Evolutionary conservation across 306 rosid genomes (phyloP), one percentile per base, ranked within the genome.

Genomic region (Begonia masoniana): DNA sequence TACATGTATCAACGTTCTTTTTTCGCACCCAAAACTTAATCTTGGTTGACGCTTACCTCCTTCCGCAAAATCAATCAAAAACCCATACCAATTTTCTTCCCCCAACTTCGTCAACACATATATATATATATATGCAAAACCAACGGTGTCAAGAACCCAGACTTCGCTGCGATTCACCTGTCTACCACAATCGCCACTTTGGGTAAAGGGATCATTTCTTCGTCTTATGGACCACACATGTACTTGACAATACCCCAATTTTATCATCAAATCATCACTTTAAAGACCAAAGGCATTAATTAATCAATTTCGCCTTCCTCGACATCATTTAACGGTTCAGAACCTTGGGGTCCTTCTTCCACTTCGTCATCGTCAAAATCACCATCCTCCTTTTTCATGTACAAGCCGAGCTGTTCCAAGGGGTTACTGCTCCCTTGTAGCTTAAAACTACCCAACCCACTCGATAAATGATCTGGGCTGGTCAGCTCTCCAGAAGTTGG

Each of bases 261-360:
- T 31, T 31, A 31, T 31, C 39, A 31, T 21, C 19, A 17, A 17
- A 17, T 17, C 19, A 2, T 31, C 39, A 0, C 39, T 31, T 31
- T 0, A 5, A 7, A 4, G 39, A 5, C 9, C 5, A 31, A 31
- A 31, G 2, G 39, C 39, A 31, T 69, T 69, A 79, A 31, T 69
- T 69, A 79, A 66, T 79, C 92, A 7, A 88, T 77, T 68, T 84
- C 93, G 24, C 93, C 93, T 67, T 88, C 96, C 72, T 81, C 97
- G 12, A 67, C 88, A 41, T 82, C 94, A 11, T 74, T 75, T 17
- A 67, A 10, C 43, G 78, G 81, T 63, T 71, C 77, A 15, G 74
- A 67, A 63, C 48, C 62, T 36, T 57, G 24, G 23, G 24, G 55
- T 13, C 75, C 67, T 47, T 41, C 72, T 52, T 52, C 76, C 2